Percentiles rank a stretch among this genome's conserved stretches.
These are phyloP conservation scores for Saccharomycopsis phalli DNA, from an alignment of 1,139 yeast species.

Conservation along the genomic window DNA sequence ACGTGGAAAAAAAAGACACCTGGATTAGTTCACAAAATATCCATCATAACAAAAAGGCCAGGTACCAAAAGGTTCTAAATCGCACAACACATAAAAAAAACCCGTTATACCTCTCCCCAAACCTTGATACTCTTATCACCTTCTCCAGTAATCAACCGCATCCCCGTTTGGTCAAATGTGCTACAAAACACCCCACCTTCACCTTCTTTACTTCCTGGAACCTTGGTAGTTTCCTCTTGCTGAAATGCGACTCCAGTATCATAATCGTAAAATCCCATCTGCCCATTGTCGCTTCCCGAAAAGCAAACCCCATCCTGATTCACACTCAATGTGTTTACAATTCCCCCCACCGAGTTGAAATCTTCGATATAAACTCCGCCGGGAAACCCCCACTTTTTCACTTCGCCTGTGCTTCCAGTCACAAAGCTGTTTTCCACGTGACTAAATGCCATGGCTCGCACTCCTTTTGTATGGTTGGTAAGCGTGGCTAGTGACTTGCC, in stretches of 20 bases:
- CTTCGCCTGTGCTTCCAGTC: constrained; percentile 69
- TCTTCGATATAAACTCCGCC: constrained; percentile 61
- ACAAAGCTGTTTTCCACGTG: constrained; percentile 72
- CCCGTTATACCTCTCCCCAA: constrained; percentile 42
- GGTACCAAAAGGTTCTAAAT: too few species aligned
- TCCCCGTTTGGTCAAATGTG: constrained; percentile 71
- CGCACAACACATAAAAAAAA: too few species aligned
- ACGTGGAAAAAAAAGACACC: too few species aligned
- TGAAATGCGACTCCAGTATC: constrained; percentile 57
- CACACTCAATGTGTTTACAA: constrained; percentile 60
- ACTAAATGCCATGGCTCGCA: constrained; percentile 63
- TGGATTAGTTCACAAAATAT: too few species aligned
- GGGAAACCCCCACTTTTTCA: constrained; percentile 80
- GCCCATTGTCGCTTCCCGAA: constrained; percentile 81
- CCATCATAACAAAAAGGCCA: too few species aligned
- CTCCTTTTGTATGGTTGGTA: constrained; percentile 80
- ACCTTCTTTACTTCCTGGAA: constrained; percentile 63
- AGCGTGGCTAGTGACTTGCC: constrained; percentile 52
- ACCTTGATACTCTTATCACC: constrained; percentile 84
- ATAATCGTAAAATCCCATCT: constrained; percentile 73
- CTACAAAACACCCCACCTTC: constrained; percentile 67
- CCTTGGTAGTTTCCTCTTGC: constrained; percentile 40
- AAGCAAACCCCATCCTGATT: constrained; percentile 65
- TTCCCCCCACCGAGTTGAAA: constrained; percentile 38
- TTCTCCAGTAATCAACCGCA: constrained; percentile 76